Evolutionary conservation across 2,329 filamentous ascomycete genomes (phyloP), one percentile per base, ranked within the genome.

Genomic region (Pestalotiopsis sp.): DNA sequence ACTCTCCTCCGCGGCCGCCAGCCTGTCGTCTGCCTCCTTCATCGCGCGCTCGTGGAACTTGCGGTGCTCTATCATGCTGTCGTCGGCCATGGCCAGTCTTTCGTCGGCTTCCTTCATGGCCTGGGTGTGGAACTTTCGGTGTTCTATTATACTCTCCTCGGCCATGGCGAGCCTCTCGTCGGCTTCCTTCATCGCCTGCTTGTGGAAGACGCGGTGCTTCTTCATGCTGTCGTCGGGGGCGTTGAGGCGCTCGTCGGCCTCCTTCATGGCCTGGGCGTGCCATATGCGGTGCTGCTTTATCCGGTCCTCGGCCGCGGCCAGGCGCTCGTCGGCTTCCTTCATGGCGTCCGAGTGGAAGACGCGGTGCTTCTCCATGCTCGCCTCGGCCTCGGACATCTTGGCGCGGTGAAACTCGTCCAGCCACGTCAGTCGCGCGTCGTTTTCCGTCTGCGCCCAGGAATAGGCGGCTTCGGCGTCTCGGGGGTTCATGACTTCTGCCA

Each of bases 71-170:
- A 56, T 25, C 64, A 66, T 66, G 40, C 45, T 57, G 25, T 52
- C 40, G 31, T 56, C 41, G n/a, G 64, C 49, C 27, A 45, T 45
- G 17, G 41, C 49, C 25, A 66, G 31, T 17, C 64, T 11, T 20
- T 66, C 64, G 45, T 66, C 64, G 6, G 64, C 64, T 25, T 66
- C 64, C 45, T 66, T 66, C 64, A 66, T 66, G 4, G 64, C 64
- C 27, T 66, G 64, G 13, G 20, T 49, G 23, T 66, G 64, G 40
- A 66, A 66, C 12, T 57, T 57, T 9, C 64, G 41, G 20, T 66
- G 64, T 20, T 56, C 45, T n/a, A 36, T 17, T 13, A 66, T 66
- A 13, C 20, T 31, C 12, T 31, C 31, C 27, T 66, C 20, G 20
- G 64, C 64, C 11, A 23, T 25, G 1, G 64, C 64, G 23, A 66